Conservation (phyloP, 768 basidiomycete species). For the Chalciporus sphaerocephalus region DNA sequence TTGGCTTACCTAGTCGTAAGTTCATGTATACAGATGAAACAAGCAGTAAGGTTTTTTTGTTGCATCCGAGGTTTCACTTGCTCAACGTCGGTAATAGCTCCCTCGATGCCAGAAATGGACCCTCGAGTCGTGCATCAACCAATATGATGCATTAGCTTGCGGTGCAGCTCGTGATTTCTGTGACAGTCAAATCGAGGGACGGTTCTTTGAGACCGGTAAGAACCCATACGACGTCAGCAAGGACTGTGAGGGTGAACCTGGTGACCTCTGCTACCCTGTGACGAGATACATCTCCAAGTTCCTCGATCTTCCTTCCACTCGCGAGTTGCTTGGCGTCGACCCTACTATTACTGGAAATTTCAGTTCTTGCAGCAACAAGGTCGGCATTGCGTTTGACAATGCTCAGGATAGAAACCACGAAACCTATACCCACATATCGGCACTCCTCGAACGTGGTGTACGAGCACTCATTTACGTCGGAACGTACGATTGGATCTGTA, state of each 20-base stretch:
- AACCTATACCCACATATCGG: conserved; percentile 36
- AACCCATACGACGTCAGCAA: conserved; percentile 71
- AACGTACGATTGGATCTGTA: conserved; percentile 76
- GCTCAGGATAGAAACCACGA: conserved; percentile 38
- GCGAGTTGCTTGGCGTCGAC: conserved; percentile 60
- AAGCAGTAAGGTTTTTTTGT: conserved; percentile 29
- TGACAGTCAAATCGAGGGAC: conserved; percentile 36
- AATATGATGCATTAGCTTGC: conserved; percentile 66
- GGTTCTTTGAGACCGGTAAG: conserved; percentile 32
- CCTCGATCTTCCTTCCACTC: conserved; percentile 55
- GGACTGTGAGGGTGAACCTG: conserved; percentile 48
- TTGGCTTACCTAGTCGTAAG: conserved; percentile 5
- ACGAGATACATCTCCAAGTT: conserved; percentile 58
- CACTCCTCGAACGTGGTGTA: conserved; percentile 70
- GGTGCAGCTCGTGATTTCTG: conserved; percentile 67
- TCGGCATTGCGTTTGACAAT: conserved; percentile 45
- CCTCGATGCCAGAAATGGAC: conserved; percentile 65
- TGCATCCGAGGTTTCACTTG: neutral
- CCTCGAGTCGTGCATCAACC: conserved; percentile 56
- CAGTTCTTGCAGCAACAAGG: conserved; percentile 36
- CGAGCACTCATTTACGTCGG: conserved; percentile 72
- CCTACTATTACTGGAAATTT: conserved; percentile 39
- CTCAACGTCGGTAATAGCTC: conserved; percentile 39
- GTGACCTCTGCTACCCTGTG: conserved; percentile 58
- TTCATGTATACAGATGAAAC: conserved; percentile 42